Conservation (phyloP, 371 early-diverging fungal genomes). For the Thermomucor indicae-seudaticae region DNA sequence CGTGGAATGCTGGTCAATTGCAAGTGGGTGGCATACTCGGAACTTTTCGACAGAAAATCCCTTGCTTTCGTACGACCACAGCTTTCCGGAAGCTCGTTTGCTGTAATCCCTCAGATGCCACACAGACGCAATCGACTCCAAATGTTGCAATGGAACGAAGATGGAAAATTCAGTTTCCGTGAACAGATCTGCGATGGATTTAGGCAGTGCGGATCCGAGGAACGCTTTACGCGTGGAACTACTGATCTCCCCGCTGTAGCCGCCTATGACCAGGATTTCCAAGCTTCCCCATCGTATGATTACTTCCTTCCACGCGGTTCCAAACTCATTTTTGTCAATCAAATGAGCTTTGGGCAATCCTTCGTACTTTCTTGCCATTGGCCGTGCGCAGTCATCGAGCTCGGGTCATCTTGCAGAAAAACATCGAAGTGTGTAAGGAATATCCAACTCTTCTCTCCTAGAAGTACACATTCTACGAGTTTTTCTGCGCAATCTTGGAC, state of each 20-base stretch:
- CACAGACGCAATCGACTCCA: neutral
- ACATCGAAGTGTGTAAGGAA: neutral
- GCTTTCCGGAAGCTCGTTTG: neutral
- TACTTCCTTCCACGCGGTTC: neutral
- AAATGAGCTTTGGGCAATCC: neutral
- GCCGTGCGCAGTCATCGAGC: conserved; percentile 1
- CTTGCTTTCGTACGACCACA: conserved; percentile 1
- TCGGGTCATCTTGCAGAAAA: neutral
- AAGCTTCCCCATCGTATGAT: neutral
- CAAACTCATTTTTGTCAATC: neutral
- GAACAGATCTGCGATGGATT: neutral
- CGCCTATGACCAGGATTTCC: neutral
- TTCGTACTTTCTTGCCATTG: neutral
- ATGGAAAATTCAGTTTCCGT: neutral
- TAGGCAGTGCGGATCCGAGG: neutral
- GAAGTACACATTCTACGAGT: neutral
- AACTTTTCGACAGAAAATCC: neutral
- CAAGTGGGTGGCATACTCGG: neutral
- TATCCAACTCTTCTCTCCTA: neutral
- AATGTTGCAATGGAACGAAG: neutral
- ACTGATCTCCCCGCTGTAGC: neutral
- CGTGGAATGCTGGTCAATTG: neutral
- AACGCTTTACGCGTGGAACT: neutral
- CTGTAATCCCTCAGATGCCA: neutral
- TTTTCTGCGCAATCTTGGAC: neutral